phyloP scores from a whole-genome alignment of 164 flowering plant species.

The Taxillus chinensis region DNA sequence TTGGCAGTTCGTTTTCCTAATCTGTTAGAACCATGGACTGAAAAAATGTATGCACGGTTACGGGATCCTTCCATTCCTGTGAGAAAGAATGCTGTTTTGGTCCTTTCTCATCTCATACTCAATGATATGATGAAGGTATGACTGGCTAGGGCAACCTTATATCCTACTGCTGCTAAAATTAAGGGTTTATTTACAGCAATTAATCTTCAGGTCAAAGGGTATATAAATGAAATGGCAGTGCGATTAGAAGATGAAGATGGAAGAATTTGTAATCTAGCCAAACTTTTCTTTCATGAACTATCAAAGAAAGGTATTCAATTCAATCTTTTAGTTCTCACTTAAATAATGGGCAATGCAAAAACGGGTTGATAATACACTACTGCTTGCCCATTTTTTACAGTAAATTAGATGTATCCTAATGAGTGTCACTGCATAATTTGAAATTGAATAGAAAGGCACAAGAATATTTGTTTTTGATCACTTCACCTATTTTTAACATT shows the following conservation, averaged over 20 bases:
- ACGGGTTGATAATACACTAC: no score
- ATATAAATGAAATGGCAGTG: slow-evolving; percentile 88
- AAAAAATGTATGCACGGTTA: slow-evolving; percentile 85
- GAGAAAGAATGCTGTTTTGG: slow-evolving; percentile 90
- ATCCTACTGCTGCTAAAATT: not conserved
- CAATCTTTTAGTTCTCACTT: not conserved
- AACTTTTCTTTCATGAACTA: slow-evolving; percentile 83
- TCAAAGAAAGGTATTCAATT: slow-evolving; percentile 76
- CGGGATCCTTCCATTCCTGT: slow-evolving; percentile 74
- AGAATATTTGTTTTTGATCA: not conserved
- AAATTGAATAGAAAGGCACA: no score
- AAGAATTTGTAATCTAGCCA: slow-evolving; percentile 84
- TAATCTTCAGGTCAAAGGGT: slow-evolving; percentile 79
- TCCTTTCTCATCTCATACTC: slow-evolving; percentile 95
- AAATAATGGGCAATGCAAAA: not conserved
- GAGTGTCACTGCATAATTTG: no score
- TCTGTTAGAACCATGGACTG: slow-evolving; percentile 97
- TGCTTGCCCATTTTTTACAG: no score
- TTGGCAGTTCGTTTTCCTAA: slow-evolving; percentile 97
- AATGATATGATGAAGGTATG: slow-evolving; percentile 99
- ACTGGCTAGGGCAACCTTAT: slow-evolving; percentile 1
- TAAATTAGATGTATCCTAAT: no score
- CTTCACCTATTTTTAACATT: not conserved
- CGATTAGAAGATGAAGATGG: slow-evolving; percentile 87
- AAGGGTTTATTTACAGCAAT: slow-evolving; percentile 2